Evolutionary conservation across 371 early-diverging fungal genomes (phyloP), one percentile per base, ranked within the genome.

Genomic region (Parasitella parasitica): DNA sequence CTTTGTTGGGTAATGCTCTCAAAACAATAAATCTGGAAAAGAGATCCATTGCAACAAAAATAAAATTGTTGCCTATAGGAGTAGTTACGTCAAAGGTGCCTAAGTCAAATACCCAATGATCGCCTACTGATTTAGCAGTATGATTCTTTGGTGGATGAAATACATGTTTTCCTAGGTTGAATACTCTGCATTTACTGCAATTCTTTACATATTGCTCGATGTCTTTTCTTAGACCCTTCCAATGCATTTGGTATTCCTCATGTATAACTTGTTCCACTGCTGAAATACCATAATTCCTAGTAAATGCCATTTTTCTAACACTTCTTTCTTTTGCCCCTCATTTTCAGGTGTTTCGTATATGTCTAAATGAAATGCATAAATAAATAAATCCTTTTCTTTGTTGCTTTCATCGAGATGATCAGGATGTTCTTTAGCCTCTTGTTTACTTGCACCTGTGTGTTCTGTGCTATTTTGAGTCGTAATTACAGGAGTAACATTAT

Each of bases 21-120:
- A 60, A 35, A 2, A 60, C 27, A 13, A 43, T 34, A 34, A 57
- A 57, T 12, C 57, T 11, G 15, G 43, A 43, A n/a, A 39, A 60
- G n/a, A 39, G 18, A 30, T 55, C 56, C 12, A 62, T 50, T 27
- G 57, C 51, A 0, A 63, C 63, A n/a, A 35, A 12, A 35, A 35
- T 35, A 12, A 35, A 35, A 12, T 35, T 35, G 35, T 35, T 35
- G 6, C 35, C 35, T 35, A 6, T 35, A 12, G 35, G 35, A 35
- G 35, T 35, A 12, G 35, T 35, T 6, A 35, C 35, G 12, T 35
- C 12, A 12, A 35, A 35, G 6, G 35, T 35, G 35, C 35, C 35
- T 7, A 35, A 12, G 12, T 35, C 35, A 6, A 35, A 7, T 6
- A 35, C 35, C 12, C 6, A 35, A 12, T 35, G 35, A 7, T 35